Base-by-base conservation (phyloP, 2,329 filamentous ascomycete genomes). In the Arthrobotrys musiformis region DNA sequence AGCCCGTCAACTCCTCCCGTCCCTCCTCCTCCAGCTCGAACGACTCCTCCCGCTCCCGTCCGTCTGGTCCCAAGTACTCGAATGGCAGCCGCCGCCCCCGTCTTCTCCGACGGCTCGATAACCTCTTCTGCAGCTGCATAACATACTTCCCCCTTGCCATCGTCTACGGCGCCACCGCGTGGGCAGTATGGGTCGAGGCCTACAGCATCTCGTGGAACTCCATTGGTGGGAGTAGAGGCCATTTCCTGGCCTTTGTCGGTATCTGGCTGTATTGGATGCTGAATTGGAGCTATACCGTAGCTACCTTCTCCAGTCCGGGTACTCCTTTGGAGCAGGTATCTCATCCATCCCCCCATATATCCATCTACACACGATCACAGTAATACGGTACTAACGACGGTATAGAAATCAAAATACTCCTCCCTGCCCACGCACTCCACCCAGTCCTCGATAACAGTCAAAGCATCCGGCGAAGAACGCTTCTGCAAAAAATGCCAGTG, bases 401-500 rank as follows among this genome's bases (percentile, higher is more conserved):
- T 33, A 4, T 37, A 79, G 48, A 85, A 87, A 74, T 84, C 87
- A 82, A 91, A 90, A 80, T 97, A 97, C 85, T 92, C 90, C 82
- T 90, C 91, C 54, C 87, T 97, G 50, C 93, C 94, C 0, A 92
- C 91, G n/a, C 87, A 89, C 77, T 89, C 85, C n/a, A n/a, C n/a
- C n/a, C 83, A 85, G 61, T 87, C 90, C 70, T 91, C 92, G 7
- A 92, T 97, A 82, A 98, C 94, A 0, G 95, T 97, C 82, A 99
- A 95, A 84, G 91, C 93, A 70, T 93, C 92, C 46, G 95, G 95
- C 81, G 92, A 92, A 81, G 85, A 92, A 63, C 89, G 95, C 68
- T 98, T 91, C 86, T 99, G 95, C 87, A 98, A 98, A 85, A 99
- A 99, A 85, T 99, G 95, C 84, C 92, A 96, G 85, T 91, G 91